These are phyloP conservation scores for Lepidium didymum DNA, from an alignment of 345 rosid species.

Conservation along the genomic window DNA sequence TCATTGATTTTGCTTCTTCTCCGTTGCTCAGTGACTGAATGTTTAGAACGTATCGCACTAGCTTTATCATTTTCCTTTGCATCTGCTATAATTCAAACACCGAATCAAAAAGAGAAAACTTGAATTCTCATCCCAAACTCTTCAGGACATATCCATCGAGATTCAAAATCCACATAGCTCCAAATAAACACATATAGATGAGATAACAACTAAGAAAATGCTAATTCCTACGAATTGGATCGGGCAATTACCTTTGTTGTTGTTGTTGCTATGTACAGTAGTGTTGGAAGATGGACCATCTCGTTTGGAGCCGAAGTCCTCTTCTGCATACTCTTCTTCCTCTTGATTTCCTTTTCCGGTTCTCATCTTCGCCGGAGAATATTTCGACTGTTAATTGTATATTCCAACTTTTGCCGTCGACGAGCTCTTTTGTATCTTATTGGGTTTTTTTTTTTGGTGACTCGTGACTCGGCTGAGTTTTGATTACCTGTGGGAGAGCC, in stretches of 20 bases:
- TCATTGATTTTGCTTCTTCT: slow-evolving; percentile 97
- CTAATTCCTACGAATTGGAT: slow-evolving; percentile 29
- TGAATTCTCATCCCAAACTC: not conserved
- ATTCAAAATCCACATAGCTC: not conserved
- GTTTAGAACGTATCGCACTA: slow-evolving; percentile 75
- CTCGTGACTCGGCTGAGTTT: slow-evolving; percentile 24
- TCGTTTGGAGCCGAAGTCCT: slow-evolving; percentile 53
- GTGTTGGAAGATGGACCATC: slow-evolving; percentile 46
- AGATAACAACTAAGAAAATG: not conserved
- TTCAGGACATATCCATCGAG: not conserved
- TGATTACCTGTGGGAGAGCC: slow-evolving; percentile 13
- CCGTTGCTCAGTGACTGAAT: slow-evolving; percentile 92
- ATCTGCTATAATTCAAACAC: slow-evolving; percentile 41
- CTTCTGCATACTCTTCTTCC: slow-evolving; percentile 80
- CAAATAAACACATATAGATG: not conserved
- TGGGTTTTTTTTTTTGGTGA: not conserved
- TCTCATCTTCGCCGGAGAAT: slow-evolving; percentile 48
- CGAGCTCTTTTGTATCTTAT: slow-evolving; percentile 1
- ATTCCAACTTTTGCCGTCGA: slow-evolving; percentile 11
- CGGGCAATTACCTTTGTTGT: slow-evolving; percentile 41
- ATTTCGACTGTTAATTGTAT: not conserved
- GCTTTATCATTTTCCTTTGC: slow-evolving; percentile 66
- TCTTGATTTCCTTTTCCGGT: slow-evolving; percentile 61
- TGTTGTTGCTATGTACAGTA: not conserved
- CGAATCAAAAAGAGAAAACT: not conserved